Conservation (phyloP, 768 basidiomycete genomes). For the Piloderma croceum region DNA sequence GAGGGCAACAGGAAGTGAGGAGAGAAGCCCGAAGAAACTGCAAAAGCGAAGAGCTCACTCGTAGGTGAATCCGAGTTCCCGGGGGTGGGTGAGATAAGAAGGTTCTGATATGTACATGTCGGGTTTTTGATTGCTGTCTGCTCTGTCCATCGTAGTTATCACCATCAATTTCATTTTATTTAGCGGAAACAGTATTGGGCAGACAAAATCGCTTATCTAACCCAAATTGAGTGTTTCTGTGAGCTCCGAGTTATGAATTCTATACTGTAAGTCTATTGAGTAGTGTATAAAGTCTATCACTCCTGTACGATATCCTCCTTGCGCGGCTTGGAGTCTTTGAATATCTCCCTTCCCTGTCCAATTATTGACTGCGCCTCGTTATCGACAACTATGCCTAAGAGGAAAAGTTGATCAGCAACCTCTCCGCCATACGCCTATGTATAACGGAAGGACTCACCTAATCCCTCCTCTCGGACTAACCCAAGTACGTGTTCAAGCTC, state of each 20-base stretch:
- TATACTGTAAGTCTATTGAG: too few relatives aligned
- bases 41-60: too few relatives aligned
- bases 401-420: conserved; percentile 4
- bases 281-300: conserved; percentile 27
- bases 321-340: conserved; percentile 57
- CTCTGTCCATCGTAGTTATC: too few relatives aligned
- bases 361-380: conserved; percentile 80
- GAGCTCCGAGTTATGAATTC: conserved; percentile 12
- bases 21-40: not conserved
- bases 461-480: conserved; percentile 80
- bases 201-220: conserved; percentile 6
- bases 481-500: conserved; percentile 92
- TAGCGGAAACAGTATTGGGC: too few relatives aligned
- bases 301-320: conserved; percentile 95
- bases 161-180: too few relatives aligned
- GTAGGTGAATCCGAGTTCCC: too few relatives aligned
- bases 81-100: too few relatives aligned
- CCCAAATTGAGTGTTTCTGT: conserved; percentile 25
- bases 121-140: too few relatives aligned
- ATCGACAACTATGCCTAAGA: conserved; percentile 71
- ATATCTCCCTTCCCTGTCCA: conserved; percentile 78
- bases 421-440: not conserved
- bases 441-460: conserved; percentile 43
- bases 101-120: too few relatives aligned
- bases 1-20: conserved; percentile 13